A percentile compares a stretch with the other conserved stretches of the same genome.
These are phyloP conservation scores for Eucalyptus lansdowneana DNA, from an alignment of 345 rosid genomes.

Conservation along the genomic window DNA sequence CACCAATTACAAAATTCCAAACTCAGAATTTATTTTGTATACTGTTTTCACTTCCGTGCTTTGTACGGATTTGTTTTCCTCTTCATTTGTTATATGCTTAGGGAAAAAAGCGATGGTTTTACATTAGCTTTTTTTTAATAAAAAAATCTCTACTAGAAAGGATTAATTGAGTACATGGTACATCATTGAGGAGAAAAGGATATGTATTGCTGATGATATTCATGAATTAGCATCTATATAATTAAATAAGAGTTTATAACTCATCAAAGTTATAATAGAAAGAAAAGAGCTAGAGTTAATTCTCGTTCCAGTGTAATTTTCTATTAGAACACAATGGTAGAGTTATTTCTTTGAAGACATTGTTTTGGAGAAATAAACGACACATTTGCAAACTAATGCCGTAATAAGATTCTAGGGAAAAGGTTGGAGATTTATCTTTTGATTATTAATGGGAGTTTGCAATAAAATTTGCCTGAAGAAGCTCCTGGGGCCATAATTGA, in stretches of 20 bases:
- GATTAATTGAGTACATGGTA: neutral
- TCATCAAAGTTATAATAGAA: neutral
- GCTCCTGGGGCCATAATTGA: neutral
- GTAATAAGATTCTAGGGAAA: neutral
- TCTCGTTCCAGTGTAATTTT: neutral
- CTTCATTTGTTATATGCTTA: neutral
- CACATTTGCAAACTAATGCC: neutral
- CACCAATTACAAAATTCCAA: neutral
- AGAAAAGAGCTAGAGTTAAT: neutral
- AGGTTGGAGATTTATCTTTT: neutral
- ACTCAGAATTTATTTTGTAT: neutral
- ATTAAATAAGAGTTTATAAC: neutral
- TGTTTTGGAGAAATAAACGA: neutral
- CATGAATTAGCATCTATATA: neutral
- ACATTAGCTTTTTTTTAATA: neutral
- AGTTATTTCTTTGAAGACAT: neutral
- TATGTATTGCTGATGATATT: neutral
- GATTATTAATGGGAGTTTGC: neutral
- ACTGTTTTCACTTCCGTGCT: neutral
- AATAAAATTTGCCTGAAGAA: neutral
- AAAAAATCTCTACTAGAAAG: neutral
- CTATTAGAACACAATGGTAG: neutral
- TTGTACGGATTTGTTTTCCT: neutral
- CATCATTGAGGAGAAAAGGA: neutral
- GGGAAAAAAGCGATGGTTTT: neutral